Evolutionary conservation across 306 rosid genomes (phyloP).

Genomic region (Corylus heterophylla): DNA sequence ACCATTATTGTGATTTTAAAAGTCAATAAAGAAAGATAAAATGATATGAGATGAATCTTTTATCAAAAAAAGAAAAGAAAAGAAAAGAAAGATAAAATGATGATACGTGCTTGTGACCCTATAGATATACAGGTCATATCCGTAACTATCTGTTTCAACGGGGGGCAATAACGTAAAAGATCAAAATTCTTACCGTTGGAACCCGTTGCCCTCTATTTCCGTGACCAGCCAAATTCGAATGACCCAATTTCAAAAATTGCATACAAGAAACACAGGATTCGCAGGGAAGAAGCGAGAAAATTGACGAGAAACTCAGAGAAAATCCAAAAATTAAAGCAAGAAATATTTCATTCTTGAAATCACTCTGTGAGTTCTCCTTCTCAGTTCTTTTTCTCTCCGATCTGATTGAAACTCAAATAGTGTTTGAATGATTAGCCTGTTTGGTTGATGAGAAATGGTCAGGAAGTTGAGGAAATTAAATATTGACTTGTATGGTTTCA

Average conservation of each 20-base stretch:
- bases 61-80: no score
- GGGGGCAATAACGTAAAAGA: constrained; percentile 40
- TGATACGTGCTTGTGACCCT: no score
- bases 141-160: neutral
- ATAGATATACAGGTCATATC: no score
- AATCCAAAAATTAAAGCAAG: neutral
- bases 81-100: no score
- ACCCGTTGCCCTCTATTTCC: neutral
- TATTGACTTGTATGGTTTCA: neutral
- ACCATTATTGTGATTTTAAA: no score
- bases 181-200: constrained; percentile 46
- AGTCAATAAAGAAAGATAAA: no score
- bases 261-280: neutral
- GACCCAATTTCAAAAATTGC: neutral
- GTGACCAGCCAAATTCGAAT: neutral
- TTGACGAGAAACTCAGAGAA: constrained; percentile 1
- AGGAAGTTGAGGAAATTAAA: neutral
- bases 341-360: neutral
- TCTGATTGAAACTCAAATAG: neutral
- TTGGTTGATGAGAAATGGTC: constrained; percentile 4
- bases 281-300: neutral
- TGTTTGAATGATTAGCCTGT: neutral
- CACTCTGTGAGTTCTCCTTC: constrained; percentile 28
- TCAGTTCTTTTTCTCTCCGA: neutral
- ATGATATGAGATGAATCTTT: no score